phyloP scores from a whole-genome alignment of 805 yeast species.

The Hemisphaericaspora nanyangensis region DNA sequence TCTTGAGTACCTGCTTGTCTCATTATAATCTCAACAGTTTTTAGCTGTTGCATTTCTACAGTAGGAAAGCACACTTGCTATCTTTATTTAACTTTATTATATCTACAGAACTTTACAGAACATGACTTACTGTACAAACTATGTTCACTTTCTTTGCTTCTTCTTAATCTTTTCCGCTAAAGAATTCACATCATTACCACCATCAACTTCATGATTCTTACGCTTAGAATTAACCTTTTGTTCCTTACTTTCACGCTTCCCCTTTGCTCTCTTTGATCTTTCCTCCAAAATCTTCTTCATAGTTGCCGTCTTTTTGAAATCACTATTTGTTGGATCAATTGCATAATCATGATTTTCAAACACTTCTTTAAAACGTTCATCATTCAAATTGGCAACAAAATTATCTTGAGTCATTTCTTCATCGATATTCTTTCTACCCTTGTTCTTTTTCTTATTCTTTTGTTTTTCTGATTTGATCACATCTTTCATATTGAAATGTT shows the following conservation, averaged over 20 bases:
- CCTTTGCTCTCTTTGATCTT: conserved; percentile 49
- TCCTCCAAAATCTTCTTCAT: conserved; percentile 82
- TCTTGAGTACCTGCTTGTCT: too few species aligned
- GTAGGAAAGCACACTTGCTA: too few species aligned
- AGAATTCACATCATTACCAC: conserved; percentile 14
- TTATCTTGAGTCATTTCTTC: conserved; percentile 44
- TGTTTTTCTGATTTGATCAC: conserved; percentile 70
- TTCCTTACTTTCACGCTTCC: conserved; percentile 9
- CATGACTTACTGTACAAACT: too few species aligned
- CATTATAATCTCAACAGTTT: too few species aligned
- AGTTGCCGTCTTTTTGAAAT: conserved; percentile 80
- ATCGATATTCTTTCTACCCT: conserved; percentile 48
- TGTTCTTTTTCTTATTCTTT: conserved; percentile 46
- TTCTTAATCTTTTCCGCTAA: conserved; percentile 52
- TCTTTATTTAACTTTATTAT: too few species aligned
- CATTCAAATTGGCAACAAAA: conserved; percentile 69
- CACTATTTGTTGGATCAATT: conserved; percentile 91
- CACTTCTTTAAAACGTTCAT: conserved; percentile 84
- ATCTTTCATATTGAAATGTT: conserved; percentile 78
- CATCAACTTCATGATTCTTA: background rate
- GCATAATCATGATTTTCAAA: conserved; percentile 89
- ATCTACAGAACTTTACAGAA: too few species aligned
- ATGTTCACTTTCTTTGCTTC: conserved; percentile 30
- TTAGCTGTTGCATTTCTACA: too few species aligned
- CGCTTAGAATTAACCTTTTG: conserved; percentile 1